A percentile compares a stretch with the other conserved stretches of the same genome.
Conservation (phyloP, 192 early-diverging fungal species). For the Rhizoclosmatium globosum region DNA sequence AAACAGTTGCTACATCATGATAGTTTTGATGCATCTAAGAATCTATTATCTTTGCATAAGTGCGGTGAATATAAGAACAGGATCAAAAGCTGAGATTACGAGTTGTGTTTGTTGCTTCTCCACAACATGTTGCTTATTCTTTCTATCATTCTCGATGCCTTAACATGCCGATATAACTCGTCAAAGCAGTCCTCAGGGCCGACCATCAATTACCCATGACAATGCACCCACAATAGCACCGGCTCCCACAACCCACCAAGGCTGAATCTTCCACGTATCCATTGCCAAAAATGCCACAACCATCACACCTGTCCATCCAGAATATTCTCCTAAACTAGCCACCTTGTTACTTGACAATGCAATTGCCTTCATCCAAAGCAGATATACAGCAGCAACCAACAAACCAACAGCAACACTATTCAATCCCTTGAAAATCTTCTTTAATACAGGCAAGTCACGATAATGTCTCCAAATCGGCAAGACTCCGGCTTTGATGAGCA, state of each 20-base stretch:
- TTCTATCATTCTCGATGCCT: no score
- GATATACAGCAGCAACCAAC: conserved; percentile 60
- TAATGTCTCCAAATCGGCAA: conserved; percentile 67
- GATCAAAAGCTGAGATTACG: no score
- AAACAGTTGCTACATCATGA: no score
- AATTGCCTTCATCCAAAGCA: conserved; percentile 52
- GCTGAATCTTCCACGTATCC: conserved; percentile 20
- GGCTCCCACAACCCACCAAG: conserved; percentile 23
- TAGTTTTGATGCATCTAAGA: no score
- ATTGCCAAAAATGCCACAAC: conserved; percentile 35
- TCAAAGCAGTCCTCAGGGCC: background rate
- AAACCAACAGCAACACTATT: conserved; percentile 64
- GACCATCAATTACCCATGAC: conserved; percentile 17
- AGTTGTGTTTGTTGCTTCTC: no score
- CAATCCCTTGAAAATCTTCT: conserved; percentile 47
- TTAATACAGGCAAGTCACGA: conserved; percentile 2
- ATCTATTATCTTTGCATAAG: no score
- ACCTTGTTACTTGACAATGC: background rate
- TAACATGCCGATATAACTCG: no score
- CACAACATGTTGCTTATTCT: no score
- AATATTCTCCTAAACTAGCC: conserved; percentile 35
- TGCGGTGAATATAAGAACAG: no score
- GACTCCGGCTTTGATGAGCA: conserved; percentile 66
- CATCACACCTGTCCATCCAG: conserved; percentile 32
- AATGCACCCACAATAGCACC: conserved; percentile 17